Evolutionary conservation across 768 basidiomycete genomes (phyloP).

Genomic region (Lactarius hatsudake): DNA sequence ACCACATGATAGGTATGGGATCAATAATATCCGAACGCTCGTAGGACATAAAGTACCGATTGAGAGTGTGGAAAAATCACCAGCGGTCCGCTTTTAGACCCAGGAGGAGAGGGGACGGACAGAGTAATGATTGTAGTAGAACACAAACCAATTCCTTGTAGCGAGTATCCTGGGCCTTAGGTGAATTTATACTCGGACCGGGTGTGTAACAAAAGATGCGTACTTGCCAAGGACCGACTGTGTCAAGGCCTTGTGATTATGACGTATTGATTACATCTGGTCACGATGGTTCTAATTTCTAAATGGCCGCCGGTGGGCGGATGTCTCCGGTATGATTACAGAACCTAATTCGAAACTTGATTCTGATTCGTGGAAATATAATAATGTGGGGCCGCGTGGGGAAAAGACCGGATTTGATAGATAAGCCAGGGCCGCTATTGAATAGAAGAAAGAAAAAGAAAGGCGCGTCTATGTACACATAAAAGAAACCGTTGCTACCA

Average conservation of each 20-base stretch:
- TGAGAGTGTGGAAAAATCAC: constrained; percentile 82
- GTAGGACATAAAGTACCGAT: constrained; percentile 97
- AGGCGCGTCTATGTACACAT: not conserved
- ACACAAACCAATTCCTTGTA: no score
- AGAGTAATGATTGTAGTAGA: no score
- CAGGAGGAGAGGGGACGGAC: not conserved
- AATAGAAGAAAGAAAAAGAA: not conserved
- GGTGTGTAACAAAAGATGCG: not conserved
- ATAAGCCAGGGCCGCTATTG: not conserved
- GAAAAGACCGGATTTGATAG: not conserved
- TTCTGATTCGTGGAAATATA: not conserved
- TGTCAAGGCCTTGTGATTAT: not conserved
- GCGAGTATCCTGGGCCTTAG: no score
- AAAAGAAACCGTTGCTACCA: not conserved
- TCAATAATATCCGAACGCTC: constrained; percentile 94
- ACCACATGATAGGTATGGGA: constrained; percentile 68
- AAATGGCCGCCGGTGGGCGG: not conserved
- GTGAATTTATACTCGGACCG: not conserved
- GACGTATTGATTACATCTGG: not conserved
- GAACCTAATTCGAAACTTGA: not conserved
- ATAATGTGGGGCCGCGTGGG: not conserved
- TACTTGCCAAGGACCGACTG: not conserved
- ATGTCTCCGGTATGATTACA: not conserved
- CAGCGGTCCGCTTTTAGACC: constrained; percentile 80
- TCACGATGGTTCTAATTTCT: not conserved